phyloP scores from a whole-genome alignment of 257 asterid genomes.

The Forsythia suspensa region DNA sequence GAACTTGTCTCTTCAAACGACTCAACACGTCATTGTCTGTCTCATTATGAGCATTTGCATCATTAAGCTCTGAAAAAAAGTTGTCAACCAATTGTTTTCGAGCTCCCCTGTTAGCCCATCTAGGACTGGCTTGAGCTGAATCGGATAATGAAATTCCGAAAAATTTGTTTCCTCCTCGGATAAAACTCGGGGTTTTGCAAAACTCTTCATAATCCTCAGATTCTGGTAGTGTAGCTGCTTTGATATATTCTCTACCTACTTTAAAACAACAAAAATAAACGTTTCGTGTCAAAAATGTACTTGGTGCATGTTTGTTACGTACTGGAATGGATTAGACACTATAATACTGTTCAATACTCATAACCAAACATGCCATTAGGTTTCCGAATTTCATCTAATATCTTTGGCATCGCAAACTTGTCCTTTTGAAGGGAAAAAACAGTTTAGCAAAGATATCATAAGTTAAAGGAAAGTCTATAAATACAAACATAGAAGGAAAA shows the following conservation, averaged over 20 bases:
- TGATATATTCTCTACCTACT: conserved; percentile 50
- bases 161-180: conserved; percentile 48
- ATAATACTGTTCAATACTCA: neutral
- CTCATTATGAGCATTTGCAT: conserved; percentile 37
- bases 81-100: conserved; percentile 42
- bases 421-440: neutral
- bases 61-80: conserved; percentile 34
- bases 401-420: neutral
- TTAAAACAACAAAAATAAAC: neutral
- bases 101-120: conserved; percentile 38
- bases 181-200: conserved; percentile 48
- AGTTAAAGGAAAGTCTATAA: neutral
- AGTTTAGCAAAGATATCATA: too few relatives aligned
- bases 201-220: conserved; percentile 48
- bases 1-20: conserved; percentile 58
- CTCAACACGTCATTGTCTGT: conserved; percentile 39
- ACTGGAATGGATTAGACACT: neutral
- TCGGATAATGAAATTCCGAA: conserved; percentile 66
- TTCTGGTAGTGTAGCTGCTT: conserved; percentile 42
- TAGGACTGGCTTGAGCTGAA: conserved; percentile 81
- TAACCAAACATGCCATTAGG: neutral
- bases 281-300: neutral
- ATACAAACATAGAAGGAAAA: too few relatives aligned
- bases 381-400: neutral
- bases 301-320: neutral